phyloP scores from a whole-genome alignment of 2,329 filamentous ascomycete genomes.

The Penicillium sp. region DNA sequence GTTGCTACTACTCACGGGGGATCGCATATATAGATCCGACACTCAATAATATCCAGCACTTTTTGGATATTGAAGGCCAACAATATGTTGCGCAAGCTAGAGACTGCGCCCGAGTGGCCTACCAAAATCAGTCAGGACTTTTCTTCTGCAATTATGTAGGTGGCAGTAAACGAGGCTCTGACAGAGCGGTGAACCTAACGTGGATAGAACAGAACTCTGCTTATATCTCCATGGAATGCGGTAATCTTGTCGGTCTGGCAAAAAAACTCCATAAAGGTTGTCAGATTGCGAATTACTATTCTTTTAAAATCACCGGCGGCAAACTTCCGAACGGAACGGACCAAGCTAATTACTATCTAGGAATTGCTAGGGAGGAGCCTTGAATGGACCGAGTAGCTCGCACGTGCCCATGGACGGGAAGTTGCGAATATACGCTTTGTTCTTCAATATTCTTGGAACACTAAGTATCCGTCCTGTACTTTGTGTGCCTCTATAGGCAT shows the following conservation, averaged over 20 bases:
- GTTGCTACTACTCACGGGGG: background rate
- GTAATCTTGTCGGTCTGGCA: background rate
- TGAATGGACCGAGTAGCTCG: background rate
- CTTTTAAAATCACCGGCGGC: background rate
- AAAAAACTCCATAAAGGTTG: background rate
- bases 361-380: background rate
- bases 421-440: background rate
- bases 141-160: constrained; percentile 1
- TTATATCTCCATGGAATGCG: background rate
- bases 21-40: constrained; percentile 1
- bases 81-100: background rate
- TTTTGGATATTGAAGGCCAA: background rate
- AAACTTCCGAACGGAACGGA: background rate
- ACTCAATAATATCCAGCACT: background rate
- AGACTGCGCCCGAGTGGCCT: background rate
- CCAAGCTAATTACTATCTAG: background rate
- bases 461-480: background rate
- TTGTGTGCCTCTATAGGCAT: background rate
- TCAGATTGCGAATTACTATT: background rate
- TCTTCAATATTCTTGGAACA: background rate
- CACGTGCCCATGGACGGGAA: background rate
- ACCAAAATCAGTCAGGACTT: background rate
- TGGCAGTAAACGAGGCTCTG: too few species aligned
- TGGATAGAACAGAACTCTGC: background rate
- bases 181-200: background rate